These are phyloP conservation scores for Adiantum capillusveneris DNA, from an alignment of 75 land plant species.

Conservation along the genomic window DNA sequence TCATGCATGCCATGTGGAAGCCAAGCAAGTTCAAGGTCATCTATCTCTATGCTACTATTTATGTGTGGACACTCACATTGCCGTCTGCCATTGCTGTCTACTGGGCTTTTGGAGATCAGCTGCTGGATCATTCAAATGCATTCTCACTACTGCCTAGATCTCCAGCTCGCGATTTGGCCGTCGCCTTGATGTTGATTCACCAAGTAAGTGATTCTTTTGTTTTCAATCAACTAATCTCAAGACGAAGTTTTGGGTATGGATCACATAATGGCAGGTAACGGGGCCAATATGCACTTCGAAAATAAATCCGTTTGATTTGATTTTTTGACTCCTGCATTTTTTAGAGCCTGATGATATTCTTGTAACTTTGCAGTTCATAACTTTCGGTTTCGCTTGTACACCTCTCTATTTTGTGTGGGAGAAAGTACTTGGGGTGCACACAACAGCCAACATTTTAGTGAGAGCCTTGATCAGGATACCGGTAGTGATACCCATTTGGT, in stretches of 20 bases:
- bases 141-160: conserved; percentile 48
- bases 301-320: no score
- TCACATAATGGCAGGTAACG: no score
- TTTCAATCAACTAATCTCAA: not conserved
- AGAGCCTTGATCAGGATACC: conserved; percentile 51
- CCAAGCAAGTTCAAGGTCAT: conserved; percentile 62
- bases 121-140: conserved; percentile 51
- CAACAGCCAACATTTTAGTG: conserved; percentile 30
- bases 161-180: conserved; percentile 41
- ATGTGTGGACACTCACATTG: conserved; percentile 59
- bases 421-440: conserved; percentile 54
- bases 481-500: conserved; percentile 66
- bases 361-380: conserved; percentile 63
- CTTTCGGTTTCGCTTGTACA: conserved; percentile 62
- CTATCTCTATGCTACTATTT: conserved; percentile 56
- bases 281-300: no score
- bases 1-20: conserved; percentile 39
- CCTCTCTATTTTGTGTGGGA: conserved; percentile 72
- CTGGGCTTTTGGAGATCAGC: conserved; percentile 65
- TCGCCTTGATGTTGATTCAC: conserved; percentile 63
- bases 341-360: not conserved
- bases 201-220: conserved; percentile 17
- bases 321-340: not conserved
- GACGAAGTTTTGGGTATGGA: no score
- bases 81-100: conserved; percentile 58